A percentile compares a stretch with the other conserved stretches of the same genome.
These are phyloP conservation scores for Phallus indusiatus DNA, from an alignment of 768 basidiomycete species.

Conservation along the genomic window DNA sequence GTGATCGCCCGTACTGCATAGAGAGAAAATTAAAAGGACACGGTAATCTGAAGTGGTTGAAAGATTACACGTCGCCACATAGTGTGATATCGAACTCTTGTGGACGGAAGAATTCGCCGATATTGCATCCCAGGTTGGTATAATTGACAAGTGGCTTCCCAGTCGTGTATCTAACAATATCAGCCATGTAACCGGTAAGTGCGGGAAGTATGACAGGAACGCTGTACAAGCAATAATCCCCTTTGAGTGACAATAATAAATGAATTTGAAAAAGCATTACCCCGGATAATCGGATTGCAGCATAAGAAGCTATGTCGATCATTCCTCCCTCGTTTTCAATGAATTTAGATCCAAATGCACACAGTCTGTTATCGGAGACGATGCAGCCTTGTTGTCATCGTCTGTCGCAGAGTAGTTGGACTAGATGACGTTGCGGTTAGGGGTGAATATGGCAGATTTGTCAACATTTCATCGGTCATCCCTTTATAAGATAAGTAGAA, in stretches of 20 bases:
- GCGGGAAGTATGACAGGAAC: slow-evolving; percentile 17
- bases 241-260: no score
- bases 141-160: slow-evolving; percentile 67
- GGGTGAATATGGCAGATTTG: background rate
- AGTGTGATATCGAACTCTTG: slow-evolving; percentile 68
- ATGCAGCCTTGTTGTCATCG: slow-evolving; percentile 67
- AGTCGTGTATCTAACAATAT: slow-evolving; percentile 42
- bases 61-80: slow-evolving; percentile 27
- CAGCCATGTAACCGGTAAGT: background rate
- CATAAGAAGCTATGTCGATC: slow-evolving; percentile 52
- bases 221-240: no score
- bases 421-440: slow-evolving; percentile 37
- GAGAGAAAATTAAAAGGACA: background rate
- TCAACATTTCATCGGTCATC: background rate
- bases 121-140: slow-evolving; percentile 45
- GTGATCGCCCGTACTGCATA: slow-evolving; percentile 41
- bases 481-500: background rate
- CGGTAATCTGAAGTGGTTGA: background rate
- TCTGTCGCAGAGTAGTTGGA: slow-evolving; percentile 51
- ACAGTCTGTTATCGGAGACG: slow-evolving; percentile 56
- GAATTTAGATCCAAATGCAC: slow-evolving; percentile 42
- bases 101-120: slow-evolving; percentile 44
- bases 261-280: no score
- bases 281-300: no score
- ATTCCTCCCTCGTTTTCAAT: slow-evolving; percentile 57